Evolutionary conservation across 805 yeast genomes (phyloP), one percentile per base, ranked within the genome.

Genomic region (Kuraishia hungarica): DNA sequence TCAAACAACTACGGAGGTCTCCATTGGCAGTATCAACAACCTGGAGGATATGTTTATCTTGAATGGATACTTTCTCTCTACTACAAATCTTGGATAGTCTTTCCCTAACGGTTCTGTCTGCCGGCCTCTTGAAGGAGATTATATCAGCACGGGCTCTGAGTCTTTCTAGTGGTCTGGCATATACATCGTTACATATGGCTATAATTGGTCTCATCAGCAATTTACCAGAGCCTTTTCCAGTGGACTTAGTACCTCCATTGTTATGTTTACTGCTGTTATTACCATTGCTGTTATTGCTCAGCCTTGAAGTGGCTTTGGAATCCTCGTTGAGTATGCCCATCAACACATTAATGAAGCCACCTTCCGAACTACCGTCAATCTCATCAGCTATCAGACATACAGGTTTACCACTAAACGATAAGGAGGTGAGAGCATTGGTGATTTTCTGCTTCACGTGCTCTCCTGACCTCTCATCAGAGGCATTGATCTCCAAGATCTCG

Each of bases 181-280:
- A 91, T 1, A 88, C 76, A 64, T 94, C 96, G 64, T 93, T 94
- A 66, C 97, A 96, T 55, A 94, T 82, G 48, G 96, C 92, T 54
- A 93, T 89, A 20, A 94, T 89, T 1, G 98, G 98, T 60, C 98
- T 77, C 61, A 77, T 74, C 49, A 94, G 67, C 4, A 84, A 69
- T 39, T 70, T 72, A 29, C 58, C 54, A 8, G n/a, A 55, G 50
- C 22, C 64, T 67, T 39, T 62, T 67, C 21, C 8, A 26, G 29
- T 6, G 10, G 29, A 5, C 29, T 26, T 26, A 10, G 29, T n/a
- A n/a, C n/a, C n/a, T n/a, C n/a, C n/a, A n/a, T n/a, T n/a, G n/a
- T n/a, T n/a, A n/a, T n/a, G n/a, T n/a, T n/a, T n/a, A n/a, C n/a
- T n/a, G n/a, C n/a, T n/a, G n/a, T n/a, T 28, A 28, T 28, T 28